Conservation (phyloP, 2,329 filamentous ascomycete genomes). For the Hymenoscyphus occultus region DNA sequence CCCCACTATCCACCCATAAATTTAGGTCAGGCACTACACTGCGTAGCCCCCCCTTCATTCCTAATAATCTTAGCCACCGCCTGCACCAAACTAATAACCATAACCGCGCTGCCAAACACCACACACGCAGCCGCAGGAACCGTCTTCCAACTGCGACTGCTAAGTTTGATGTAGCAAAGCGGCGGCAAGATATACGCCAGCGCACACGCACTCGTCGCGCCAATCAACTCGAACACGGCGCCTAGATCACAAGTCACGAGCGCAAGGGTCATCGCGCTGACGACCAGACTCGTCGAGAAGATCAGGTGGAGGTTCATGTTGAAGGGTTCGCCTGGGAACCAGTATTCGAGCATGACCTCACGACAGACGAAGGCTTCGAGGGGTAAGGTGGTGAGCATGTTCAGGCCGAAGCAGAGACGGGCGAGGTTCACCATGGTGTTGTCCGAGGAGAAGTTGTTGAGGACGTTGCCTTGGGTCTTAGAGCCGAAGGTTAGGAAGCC, state of each 20-base stretch:
- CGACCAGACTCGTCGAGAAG: constrained; percentile 80
- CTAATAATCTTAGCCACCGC: constrained; percentile 63
- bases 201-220: constrained; percentile 89
- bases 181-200: constrained; percentile 95
- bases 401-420: constrained; percentile 90
- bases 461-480: constrained; percentile 87
- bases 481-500: constrained; percentile 94
- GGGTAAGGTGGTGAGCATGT: constrained; percentile 96
- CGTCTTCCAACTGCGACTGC: constrained; percentile 70
- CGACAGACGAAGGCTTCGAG: constrained; percentile 97
- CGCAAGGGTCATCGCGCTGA: constrained; percentile 71
- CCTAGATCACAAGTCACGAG: constrained; percentile 91
- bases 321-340: constrained; percentile 62
- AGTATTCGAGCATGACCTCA: constrained; percentile 92
- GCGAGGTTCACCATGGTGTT: constrained; percentile 95
- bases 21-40: constrained; percentile 20
- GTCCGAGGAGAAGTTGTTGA: constrained; percentile 93
- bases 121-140: constrained; percentile 70
- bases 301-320: constrained; percentile 75
- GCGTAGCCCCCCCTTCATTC: constrained; percentile 31
- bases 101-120: constrained; percentile 74
- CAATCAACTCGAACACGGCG: constrained; percentile 91
- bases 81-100: constrained; percentile 75
- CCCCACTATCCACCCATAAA: too few species aligned
- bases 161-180: constrained; percentile 91